Percentiles rank a stretch among this genome's conserved stretches.
phyloP scores from a whole-genome alignment of 2,329 filamentous ascomycete genomes.

The Ascochyta clinopodiicola region DNA sequence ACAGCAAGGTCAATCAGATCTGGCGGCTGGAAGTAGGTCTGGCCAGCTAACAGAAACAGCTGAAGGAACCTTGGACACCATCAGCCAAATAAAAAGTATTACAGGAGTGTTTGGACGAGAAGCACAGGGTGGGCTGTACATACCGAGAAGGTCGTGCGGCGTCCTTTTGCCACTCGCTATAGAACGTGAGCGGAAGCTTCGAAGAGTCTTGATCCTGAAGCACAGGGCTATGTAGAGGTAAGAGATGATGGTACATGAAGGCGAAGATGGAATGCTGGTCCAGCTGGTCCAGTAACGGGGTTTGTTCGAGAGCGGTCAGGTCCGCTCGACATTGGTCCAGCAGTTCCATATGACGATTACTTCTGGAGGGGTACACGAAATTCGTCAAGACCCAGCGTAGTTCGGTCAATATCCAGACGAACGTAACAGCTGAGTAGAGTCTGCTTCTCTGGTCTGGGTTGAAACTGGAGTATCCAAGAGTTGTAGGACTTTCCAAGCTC shows the following conservation, averaged over 20 bases:
- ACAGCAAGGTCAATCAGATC: conserved; percentile 35
- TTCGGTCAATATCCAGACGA: conserved; percentile 34
- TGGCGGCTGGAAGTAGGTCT: conserved; percentile 34
- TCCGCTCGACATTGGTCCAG: conserved; percentile 1
- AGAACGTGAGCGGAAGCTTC: conserved; percentile 29
- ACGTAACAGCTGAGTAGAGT: conserved; percentile 29
- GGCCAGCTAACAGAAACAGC: conserved; percentile 26
- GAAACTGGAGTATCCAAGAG: conserved; percentile 14
- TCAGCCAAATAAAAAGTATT: neutral
- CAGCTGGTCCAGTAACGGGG: conserved; percentile 25
- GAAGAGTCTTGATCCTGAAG: conserved; percentile 23
- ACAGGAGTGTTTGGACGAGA: neutral
- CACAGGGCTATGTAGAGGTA: conserved; percentile 23
- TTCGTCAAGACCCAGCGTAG: conserved; percentile 33
- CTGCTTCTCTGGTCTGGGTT: conserved; percentile 30
- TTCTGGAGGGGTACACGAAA: conserved; percentile 15
- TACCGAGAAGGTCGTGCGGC: neutral
- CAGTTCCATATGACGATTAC: conserved; percentile 5
- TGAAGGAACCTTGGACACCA: conserved; percentile 17
- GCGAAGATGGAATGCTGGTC: conserved; percentile 28
- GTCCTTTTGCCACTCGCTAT: conserved; percentile 10
- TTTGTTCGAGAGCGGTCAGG: neutral
- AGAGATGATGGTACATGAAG: conserved; percentile 36
- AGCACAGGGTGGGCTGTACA: neutral
- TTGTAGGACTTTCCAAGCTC: conserved; percentile 1